phyloP scores from a whole-genome alignment of 2,329 filamentous ascomycete species.

The Fusarium buxicola region DNA sequence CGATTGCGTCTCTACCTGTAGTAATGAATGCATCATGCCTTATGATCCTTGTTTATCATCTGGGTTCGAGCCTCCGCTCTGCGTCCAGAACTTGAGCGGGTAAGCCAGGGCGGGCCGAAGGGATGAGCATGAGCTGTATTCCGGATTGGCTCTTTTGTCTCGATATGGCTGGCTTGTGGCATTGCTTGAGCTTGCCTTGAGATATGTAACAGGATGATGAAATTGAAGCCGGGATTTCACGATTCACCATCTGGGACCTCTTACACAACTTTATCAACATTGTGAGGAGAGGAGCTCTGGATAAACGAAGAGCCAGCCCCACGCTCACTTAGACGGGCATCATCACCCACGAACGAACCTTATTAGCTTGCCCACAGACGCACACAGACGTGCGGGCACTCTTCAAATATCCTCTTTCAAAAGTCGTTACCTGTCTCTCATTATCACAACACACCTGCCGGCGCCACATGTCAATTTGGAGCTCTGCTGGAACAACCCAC shows the following conservation, averaged over 20 bases:
- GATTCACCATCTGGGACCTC: conserved; percentile 5
- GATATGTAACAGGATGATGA: conserved; percentile 30
- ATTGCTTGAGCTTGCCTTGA: conserved; percentile 11
- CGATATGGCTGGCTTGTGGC: conserved; percentile 17
- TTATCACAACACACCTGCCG: conserved; percentile 25
- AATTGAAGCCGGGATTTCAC: conserved; percentile 9
- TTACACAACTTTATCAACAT: neutral
- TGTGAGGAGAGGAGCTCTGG: neutral
- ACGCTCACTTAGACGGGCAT: conserved; percentile 3
- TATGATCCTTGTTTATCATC: conserved; percentile 4
- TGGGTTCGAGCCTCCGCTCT: conserved; percentile 21
- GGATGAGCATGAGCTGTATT: conserved; percentile 20
- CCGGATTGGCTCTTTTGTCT: conserved; percentile 13
- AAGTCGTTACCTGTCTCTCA: conserved; percentile 20
- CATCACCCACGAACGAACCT: conserved; percentile 9
- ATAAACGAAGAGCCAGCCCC: neutral
- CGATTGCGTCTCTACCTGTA: conserved; percentile 1
- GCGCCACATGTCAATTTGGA: conserved; percentile 29
- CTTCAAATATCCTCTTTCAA: conserved; percentile 11
- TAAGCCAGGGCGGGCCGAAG: conserved; percentile 26
- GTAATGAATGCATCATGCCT: conserved; percentile 12
- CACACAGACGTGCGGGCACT: conserved; percentile 14
- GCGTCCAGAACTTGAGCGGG: conserved; percentile 12
- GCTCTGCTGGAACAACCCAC: conserved; percentile 34
- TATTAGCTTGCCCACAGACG: conserved; percentile 15